phyloP scores from a whole-genome alignment of 768 basidiomycete genomes.

The Calocybe indica region DNA sequence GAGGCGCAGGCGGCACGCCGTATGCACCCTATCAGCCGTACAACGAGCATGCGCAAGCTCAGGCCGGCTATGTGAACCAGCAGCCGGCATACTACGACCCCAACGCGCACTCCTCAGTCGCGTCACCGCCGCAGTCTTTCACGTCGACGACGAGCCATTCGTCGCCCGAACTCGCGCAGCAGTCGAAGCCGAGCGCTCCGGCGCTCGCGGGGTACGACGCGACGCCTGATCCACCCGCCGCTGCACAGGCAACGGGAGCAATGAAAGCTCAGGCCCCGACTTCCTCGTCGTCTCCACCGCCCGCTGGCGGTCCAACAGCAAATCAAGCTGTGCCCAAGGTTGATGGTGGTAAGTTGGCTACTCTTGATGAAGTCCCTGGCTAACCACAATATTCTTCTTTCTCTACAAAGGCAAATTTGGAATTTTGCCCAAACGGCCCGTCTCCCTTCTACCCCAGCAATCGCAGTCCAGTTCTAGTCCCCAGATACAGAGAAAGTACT shows the following conservation, averaged over 20 bases:
- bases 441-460: conserved; percentile 40
- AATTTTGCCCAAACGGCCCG: conserved; percentile 68
- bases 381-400: not conserved
- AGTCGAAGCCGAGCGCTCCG: not conserved
- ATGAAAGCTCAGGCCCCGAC: not conserved
- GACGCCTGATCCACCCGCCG: conserved; percentile 5
- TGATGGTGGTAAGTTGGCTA: conserved; percentile 21
- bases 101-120: conserved; percentile 10
- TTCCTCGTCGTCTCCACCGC: conserved; percentile 1
- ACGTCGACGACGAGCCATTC: not conserved
- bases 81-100: conserved; percentile 27
- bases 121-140: conserved; percentile 4
- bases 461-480: conserved; percentile 17
- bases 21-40: not conserved
- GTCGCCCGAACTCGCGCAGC: too few relatives aligned
- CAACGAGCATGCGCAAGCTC: too few relatives aligned
- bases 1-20: conserved; percentile 4
- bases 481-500: conserved; percentile 12
- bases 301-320: not conserved
- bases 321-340: conserved; percentile 17
- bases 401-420: conserved; percentile 52
- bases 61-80: conserved; percentile 6
- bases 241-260: not conserved
- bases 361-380: not conserved
- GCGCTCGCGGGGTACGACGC: conserved; percentile 13